Evolutionary conservation across 306 rosid genomes (phyloP).

Genomic region (Rosa chinensis): DNA sequence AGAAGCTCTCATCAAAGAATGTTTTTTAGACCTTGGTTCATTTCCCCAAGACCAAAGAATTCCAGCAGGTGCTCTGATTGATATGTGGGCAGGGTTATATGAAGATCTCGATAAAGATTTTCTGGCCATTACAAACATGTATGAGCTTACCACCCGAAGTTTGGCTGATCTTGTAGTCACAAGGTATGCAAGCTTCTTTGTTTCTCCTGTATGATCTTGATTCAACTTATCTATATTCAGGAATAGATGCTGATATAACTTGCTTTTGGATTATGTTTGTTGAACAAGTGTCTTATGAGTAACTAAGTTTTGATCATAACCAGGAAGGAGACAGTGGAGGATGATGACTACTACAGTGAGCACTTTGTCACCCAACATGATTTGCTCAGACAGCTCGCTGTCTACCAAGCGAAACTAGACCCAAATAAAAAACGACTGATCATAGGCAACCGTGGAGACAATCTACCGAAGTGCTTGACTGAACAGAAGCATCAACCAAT

Average conservation of each 20-base stretch:
- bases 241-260: conserved; percentile 25
- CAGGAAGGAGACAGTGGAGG: conserved; percentile 40
- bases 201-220: conserved; percentile 1
- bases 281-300: neutral
- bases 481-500: conserved; percentile 28
- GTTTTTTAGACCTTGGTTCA: conserved; percentile 52
- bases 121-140: conserved; percentile 38
- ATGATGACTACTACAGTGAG: conserved; percentile 39
- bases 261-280: neutral
- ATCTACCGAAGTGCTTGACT: conserved; percentile 60
- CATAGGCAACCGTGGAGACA: conserved; percentile 35
- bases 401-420: conserved; percentile 37
- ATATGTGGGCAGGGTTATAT: conserved; percentile 50
- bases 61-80: conserved; percentile 48
- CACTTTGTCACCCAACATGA: conserved; percentile 48
- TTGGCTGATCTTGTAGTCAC: conserved; percentile 41
- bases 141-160: conserved; percentile 26
- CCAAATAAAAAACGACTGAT: conserved; percentile 38
- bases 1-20: conserved; percentile 30
- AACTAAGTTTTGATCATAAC: conserved; percentile 4
- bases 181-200: conserved; percentile 41
- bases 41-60: conserved; percentile 63
- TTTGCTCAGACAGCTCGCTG: conserved; percentile 60
- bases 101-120: conserved; percentile 13
- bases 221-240: conserved; percentile 38